These are phyloP conservation scores for Termitomyces titanicus DNA, from an alignment of 768 basidiomycete genomes.

Conservation along the genomic window DNA sequence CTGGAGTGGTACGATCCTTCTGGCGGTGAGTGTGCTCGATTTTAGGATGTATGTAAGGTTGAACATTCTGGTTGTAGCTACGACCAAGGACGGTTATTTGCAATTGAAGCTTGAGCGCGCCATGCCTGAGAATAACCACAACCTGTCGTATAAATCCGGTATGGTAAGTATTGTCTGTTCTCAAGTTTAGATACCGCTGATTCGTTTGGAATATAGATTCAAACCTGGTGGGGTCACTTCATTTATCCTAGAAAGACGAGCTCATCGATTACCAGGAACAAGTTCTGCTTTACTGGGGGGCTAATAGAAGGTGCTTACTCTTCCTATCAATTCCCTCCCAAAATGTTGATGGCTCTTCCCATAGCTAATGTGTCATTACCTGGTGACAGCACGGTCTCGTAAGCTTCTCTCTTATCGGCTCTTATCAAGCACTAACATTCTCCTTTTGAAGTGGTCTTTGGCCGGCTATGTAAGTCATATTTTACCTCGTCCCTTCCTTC, in stretches of 20 bases:
- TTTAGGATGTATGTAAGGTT: neutral
- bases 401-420: constrained; percentile 13
- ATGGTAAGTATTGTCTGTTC: constrained; percentile 35
- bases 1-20: constrained; percentile 79
- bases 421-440: neutral
- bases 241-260: neutral
- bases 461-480: constrained; percentile 34
- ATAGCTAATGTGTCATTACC: constrained; percentile 31
- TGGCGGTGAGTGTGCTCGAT: constrained; percentile 24
- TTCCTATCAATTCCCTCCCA: constrained; percentile 1
- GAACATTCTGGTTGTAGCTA: constrained; percentile 28
- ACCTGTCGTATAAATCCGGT: constrained; percentile 61
- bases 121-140: constrained; percentile 45
- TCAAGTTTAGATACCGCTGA: neutral
- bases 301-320: constrained; percentile 45
- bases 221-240: neutral
- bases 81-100: constrained; percentile 67
- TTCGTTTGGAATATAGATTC: constrained; percentile 18
- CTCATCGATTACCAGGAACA: constrained; percentile 29
- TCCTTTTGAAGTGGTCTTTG: constrained; percentile 29
- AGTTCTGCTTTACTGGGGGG: constrained; percentile 81
- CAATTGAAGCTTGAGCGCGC: constrained; percentile 63
- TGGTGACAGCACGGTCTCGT: constrained; percentile 27
- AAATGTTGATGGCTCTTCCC: neutral
- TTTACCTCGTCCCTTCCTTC: neutral